Base-by-base conservation (phyloP, 305 asterid species). In the Fraxinus ornus region DNA sequence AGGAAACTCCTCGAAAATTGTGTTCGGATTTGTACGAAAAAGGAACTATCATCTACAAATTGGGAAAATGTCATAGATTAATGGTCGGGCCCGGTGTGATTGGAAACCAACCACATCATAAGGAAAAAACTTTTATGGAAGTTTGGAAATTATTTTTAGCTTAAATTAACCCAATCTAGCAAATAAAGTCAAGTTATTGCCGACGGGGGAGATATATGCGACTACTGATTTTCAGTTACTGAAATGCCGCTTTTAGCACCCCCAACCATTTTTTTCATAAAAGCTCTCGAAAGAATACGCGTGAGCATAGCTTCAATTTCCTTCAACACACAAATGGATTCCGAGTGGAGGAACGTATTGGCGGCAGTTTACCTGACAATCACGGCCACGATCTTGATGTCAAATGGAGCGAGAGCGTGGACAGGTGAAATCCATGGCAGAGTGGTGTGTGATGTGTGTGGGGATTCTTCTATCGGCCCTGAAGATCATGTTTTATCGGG, bases 381-480 rank as follows among this genome's bases (percentile, higher is more conserved):
- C 66, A n/a, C 81, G 7, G 77, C 82, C 35, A 66, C 36, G 68
- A 36, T 85, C 76, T 80, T 87, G 76, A 57, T 76, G 79, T 79
- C 75, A 19, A 78, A 74, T 60, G 84, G 87, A 47, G 97, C 88
- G 55, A 88, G 85, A 76, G 92, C 91, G 7, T 95, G 98, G 98
- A 95, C 94, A 10, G 98, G 99, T 60, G 92, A 94, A 89, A 92
- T 95, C 84, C 93, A 92, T 74, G 99, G 99, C 79, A 86, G 99
- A 79, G 99, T 94, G 35, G 92, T 95, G 30, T 95, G 99, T 84
- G 99, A 95, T 90, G 94, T 94, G 37, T 94, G 99, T 85, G 97
- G 88, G n/a, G 99, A 95, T 89, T 90, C 99, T 83, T 88, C 95
- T 24, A 89, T 94, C 82, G 98, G 97, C 78, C 98, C 99, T 17